These are phyloP conservation scores for Curvularia sp. DNA, from an alignment of 2,329 filamentous ascomycete species.

Conservation along the genomic window DNA sequence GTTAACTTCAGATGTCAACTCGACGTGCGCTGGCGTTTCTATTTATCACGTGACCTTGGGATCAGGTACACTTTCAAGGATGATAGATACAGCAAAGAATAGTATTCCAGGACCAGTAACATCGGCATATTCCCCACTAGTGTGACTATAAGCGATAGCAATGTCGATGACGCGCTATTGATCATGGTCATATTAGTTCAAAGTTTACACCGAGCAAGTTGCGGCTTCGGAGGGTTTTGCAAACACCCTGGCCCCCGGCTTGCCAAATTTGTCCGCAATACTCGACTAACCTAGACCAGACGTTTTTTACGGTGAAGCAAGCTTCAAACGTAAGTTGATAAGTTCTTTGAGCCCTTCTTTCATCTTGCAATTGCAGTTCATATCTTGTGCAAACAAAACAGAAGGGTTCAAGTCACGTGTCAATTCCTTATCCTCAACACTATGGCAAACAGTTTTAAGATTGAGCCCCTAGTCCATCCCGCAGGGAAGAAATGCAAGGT, in stretches of 20 bases:
- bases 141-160: background rate
- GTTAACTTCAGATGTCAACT: too few species aligned
- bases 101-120: background rate
- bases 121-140: background rate
- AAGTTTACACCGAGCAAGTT: background rate
- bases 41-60: background rate
- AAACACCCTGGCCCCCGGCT: conserved; percentile 4
- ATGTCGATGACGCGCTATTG: background rate
- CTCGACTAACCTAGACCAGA: background rate
- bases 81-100: background rate
- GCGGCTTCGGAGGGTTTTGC: conserved; percentile 10
- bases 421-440: background rate
- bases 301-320: background rate
- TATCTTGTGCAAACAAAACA: background rate
- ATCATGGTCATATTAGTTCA: background rate
- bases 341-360: background rate
- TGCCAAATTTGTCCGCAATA: conserved; percentile 4
- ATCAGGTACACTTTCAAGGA: background rate
- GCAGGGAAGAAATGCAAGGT: conserved; percentile 11
- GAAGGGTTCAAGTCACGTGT: background rate
- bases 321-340: background rate
- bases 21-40: background rate
- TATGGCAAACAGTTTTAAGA: conserved; percentile 13
- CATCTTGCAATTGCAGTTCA: background rate
- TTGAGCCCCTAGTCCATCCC: conserved; percentile 11